phyloP scores from a whole-genome alignment of 805 yeast genomes.

The Zygosaccharomyces bailii region DNA sequence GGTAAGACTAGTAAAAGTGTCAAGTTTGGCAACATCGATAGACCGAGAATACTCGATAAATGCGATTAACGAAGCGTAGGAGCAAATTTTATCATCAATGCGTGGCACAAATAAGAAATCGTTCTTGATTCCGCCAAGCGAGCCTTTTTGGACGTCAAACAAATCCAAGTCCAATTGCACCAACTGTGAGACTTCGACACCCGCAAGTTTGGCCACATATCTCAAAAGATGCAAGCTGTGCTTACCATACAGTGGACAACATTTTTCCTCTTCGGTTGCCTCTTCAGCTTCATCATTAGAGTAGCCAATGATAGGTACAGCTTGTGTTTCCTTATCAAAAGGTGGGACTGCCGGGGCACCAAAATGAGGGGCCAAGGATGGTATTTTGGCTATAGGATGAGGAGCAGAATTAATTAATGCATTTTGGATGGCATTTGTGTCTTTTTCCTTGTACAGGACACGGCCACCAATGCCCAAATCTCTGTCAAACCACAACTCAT shows the following conservation, averaged over 20 bases:
- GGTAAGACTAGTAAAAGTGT: conserved; percentile 55
- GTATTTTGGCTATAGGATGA: conserved; percentile 73
- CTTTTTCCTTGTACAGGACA: conserved; percentile 48
- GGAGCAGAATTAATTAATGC: conserved; percentile 57
- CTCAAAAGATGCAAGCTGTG: conserved; percentile 68
- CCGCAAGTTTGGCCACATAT: conserved; percentile 60
- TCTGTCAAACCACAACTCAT: conserved; percentile 73
- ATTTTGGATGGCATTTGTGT: conserved; percentile 37
- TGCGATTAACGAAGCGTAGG: conserved; percentile 65
- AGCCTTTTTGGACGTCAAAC: conserved; percentile 77
- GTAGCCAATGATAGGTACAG: conserved; percentile 75
- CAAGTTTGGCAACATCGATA: conserved; percentile 40
- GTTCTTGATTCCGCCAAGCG: conserved; percentile 69
- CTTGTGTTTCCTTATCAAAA: conserved; percentile 71
- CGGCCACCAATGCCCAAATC: conserved; percentile 85
- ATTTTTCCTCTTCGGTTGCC: conserved; percentile 49
- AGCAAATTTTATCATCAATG: conserved; percentile 79
- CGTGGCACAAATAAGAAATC: conserved; percentile 82
- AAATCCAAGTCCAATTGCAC: conserved; percentile 72
- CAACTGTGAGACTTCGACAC: conserved; percentile 56
- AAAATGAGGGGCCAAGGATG: conserved; percentile 84
- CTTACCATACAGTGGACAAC: conserved; percentile 62
- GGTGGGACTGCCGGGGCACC: conserved; percentile 68
- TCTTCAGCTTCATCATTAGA: conserved; percentile 34
- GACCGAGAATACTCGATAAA: conserved; percentile 46